A percentile compares a stretch with the other conserved stretches of the same genome.
phyloP scores from a whole-genome alignment of 1,139 yeast genomes.

The Lodderomyces margitis region DNA sequence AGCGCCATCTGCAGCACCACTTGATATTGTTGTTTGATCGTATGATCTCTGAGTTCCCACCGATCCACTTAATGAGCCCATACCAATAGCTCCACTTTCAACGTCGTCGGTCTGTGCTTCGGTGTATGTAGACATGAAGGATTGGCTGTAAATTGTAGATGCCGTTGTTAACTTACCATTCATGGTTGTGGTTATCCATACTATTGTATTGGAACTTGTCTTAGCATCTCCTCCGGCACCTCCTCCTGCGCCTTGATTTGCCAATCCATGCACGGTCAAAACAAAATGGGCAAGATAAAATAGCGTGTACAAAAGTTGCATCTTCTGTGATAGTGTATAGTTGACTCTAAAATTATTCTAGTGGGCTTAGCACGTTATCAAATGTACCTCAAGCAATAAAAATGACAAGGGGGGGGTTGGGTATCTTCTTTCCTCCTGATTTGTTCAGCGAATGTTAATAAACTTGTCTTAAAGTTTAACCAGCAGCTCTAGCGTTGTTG shows the following conservation, averaged over 20 bases:
- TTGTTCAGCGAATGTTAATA: background rate
- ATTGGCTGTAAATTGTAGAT: constrained; percentile 30
- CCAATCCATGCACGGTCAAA: constrained; percentile 19
- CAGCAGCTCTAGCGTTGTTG: background rate
- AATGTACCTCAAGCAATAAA: background rate
- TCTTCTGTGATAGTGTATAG: background rate
- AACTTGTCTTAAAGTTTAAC: background rate
- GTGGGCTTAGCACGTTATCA: background rate
- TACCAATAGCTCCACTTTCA: constrained; percentile 32
- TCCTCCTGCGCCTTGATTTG: constrained; percentile 23
- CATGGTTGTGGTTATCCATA: constrained; percentile 38
- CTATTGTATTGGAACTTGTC: constrained; percentile 22
- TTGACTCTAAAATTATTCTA: background rate
- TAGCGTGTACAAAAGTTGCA: constrained; percentile 6
- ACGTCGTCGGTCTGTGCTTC: constrained; percentile 20
- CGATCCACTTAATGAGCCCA: constrained; percentile 34
- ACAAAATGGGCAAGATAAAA: constrained; percentile 11
- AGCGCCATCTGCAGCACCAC: constrained; percentile 2
- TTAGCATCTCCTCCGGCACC: constrained; percentile 17
- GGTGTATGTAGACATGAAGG: constrained; percentile 27
- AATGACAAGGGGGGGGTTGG: too few species aligned
- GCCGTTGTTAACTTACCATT: constrained; percentile 30
- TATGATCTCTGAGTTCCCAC: constrained; percentile 38
- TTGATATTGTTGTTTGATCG: constrained; percentile 23
- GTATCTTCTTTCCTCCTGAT: background rate